Conservation (phyloP, 805 yeast species). For the Candida suzukii region DNA sequence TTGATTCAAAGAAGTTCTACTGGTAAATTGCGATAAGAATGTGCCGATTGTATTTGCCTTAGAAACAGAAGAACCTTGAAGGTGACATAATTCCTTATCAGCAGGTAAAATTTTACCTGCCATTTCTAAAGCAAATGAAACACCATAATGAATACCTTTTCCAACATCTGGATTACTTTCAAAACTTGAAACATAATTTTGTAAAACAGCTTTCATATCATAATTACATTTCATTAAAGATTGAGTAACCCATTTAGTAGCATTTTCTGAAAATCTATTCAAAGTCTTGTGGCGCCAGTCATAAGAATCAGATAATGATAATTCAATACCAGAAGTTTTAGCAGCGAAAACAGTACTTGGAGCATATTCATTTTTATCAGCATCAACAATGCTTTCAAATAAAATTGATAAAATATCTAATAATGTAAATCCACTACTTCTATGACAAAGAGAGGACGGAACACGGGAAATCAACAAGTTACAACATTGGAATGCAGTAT, state of each 20-base stretch:
- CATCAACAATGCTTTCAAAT: conserved; percentile 76
- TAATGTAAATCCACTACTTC: conserved; percentile 63
- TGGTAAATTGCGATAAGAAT: conserved; percentile 68
- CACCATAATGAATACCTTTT: conserved; percentile 58
- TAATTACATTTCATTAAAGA: conserved; percentile 53
- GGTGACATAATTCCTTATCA: conserved; percentile 58
- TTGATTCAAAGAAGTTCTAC: conserved; percentile 45
- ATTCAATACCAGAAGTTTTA: conserved; percentile 33
- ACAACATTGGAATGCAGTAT: conserved; percentile 72
- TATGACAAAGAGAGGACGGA: conserved; percentile 78
- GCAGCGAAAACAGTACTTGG: conserved; percentile 65
- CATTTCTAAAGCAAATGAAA: conserved; percentile 85
- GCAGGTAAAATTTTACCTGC: conserved; percentile 65
- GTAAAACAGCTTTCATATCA: conserved; percentile 75
- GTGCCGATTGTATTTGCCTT: conserved; percentile 57
- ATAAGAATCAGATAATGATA: conserved; percentile 67
- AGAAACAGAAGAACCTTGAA: conserved; percentile 21
- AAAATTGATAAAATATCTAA: conserved; percentile 74
- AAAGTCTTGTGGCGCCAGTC: conserved; percentile 70
- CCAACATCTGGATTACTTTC: conserved; percentile 10
- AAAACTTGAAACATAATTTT: conserved; percentile 55
- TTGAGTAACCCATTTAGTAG: conserved; percentile 60
- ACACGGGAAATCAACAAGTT: conserved; percentile 55
- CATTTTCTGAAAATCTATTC: conserved; percentile 46
- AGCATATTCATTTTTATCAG: conserved; percentile 76